A percentile compares a stretch with the other conserved stretches of the same genome.
These are phyloP conservation scores for Aspergillus saccharolyticus DNA, from an alignment of 495 filamentous ascomycete species.

Conservation along the genomic window DNA sequence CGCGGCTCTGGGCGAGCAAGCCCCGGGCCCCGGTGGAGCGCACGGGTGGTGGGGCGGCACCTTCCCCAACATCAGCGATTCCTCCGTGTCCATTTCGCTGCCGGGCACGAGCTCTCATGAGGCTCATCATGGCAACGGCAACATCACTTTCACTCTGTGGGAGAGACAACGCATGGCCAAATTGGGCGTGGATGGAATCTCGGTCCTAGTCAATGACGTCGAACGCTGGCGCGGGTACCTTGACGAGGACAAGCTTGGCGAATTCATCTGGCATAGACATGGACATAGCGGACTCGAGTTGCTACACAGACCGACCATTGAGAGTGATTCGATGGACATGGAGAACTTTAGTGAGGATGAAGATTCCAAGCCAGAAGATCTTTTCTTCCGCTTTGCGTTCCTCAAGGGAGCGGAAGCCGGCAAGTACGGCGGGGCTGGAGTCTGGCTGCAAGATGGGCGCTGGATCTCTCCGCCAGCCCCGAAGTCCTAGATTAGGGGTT, in stretches of 20 bases:
- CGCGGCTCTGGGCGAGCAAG: slow-evolving; percentile 50
- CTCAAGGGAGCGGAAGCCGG: slow-evolving; percentile 62
- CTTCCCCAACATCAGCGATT: slow-evolving; percentile 56
- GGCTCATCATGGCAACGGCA: slow-evolving; percentile 37
- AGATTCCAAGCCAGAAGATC: slow-evolving; percentile 40
- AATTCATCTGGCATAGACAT: slow-evolving; percentile 46
- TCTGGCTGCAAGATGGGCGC: slow-evolving; percentile 62
- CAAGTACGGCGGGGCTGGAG: slow-evolving; percentile 78
- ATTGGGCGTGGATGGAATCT: slow-evolving; percentile 80
- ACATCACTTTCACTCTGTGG: slow-evolving; percentile 56
- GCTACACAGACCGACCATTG: slow-evolving; percentile 19
- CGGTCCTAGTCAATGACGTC: slow-evolving; percentile 89
- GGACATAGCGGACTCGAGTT: slow-evolving; percentile 41
- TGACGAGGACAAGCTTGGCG: slow-evolving; percentile 40
- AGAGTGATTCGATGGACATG: slow-evolving; percentile 20
- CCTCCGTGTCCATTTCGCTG: slow-evolving; percentile 49
- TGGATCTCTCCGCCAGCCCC: slow-evolving; percentile 52
- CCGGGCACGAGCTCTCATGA: slow-evolving; percentile 26
- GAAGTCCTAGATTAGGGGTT: slow-evolving; percentile 19
- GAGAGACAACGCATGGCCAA: slow-evolving; percentile 40
- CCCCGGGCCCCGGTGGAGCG: slow-evolving; percentile 27
- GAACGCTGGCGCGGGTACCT: slow-evolving; percentile 69
- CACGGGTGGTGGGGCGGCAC: slow-evolving; percentile 56
- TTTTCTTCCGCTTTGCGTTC: slow-evolving; percentile 85
- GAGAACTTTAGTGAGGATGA: slow-evolving; percentile 34